A percentile compares a stretch with the other conserved stretches of the same genome.
Conservation (phyloP, 1,139 yeast genomes). For the Saccharomycopsis hybrid region DNA sequence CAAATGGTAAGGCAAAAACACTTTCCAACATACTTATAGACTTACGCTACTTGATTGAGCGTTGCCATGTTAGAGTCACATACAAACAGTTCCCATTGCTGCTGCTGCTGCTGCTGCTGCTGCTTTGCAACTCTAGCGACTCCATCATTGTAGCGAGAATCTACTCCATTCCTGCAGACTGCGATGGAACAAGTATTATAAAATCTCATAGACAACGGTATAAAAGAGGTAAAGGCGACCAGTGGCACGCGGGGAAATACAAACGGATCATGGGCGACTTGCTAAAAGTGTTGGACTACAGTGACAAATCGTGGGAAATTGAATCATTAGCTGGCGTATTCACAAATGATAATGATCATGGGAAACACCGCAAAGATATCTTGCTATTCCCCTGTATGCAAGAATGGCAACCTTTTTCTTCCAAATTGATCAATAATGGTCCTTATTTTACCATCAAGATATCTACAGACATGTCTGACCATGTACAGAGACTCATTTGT, state of each 20-base stretch:
- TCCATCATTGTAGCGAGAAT: conserved; percentile 34
- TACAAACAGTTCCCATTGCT: conserved; percentile 29
- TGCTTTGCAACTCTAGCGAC: background rate
- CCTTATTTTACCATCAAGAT: conserved; percentile 20
- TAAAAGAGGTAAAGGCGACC: conserved; percentile 27
- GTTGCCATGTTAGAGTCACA: conserved; percentile 40
- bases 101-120: conserved; percentile 4
- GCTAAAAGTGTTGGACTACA: conserved; percentile 36
- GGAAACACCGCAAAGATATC: conserved; percentile 4
- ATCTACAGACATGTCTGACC: background rate
- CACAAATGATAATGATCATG: background rate
- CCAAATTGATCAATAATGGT: conserved; percentile 8
- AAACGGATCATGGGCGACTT: conserved; percentile 32
- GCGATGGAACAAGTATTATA: conserved; percentile 33
- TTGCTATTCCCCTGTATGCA: conserved; percentile 21
- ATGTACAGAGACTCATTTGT: background rate
- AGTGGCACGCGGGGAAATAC: conserved; percentile 30
- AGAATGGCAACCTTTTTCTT: conserved; percentile 7
- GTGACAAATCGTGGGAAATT: conserved; percentile 28
- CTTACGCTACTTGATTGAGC: conserved; percentile 35
- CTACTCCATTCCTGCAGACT: conserved; percentile 44
- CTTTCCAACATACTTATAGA: conserved; percentile 29
- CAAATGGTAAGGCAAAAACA: conserved; percentile 6
- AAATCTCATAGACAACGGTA: conserved; percentile 30
- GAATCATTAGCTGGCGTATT: conserved; percentile 13